Percentiles rank a stretch among this genome's conserved stretches.
Evolutionary conservation across 257 asterid species (phyloP).

Genomic region (Nicotiana benthamiana): DNA sequence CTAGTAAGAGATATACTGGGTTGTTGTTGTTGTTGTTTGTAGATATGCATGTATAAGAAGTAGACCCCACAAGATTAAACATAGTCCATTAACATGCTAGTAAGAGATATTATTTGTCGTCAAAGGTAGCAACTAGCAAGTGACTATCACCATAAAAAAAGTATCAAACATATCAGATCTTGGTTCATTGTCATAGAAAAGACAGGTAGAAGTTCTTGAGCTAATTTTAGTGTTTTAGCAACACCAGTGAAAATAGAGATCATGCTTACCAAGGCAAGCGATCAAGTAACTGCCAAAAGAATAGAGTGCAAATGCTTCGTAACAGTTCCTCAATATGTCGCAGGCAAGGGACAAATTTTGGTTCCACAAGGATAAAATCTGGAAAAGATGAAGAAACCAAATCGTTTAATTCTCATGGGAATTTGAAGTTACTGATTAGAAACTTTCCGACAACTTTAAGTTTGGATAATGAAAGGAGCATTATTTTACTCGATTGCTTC

Average conservation of each 20-base stretch:
- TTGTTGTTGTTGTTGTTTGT: too few species aligned
- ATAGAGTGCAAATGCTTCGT: constrained; percentile 92
- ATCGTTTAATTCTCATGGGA: background rate
- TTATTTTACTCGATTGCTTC: background rate
- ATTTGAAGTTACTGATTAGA: background rate
- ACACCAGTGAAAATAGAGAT: background rate
- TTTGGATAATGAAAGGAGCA: background rate
- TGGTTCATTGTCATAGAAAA: background rate
- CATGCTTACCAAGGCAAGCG: constrained; percentile 82
- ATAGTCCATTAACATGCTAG: background rate
- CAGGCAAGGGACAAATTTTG: constrained; percentile 68
- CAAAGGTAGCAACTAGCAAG: background rate
- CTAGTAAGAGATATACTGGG: too few species aligned
- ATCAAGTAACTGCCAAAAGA: constrained; percentile 94
- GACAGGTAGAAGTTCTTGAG: background rate
- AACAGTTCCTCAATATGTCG: constrained; percentile 86
- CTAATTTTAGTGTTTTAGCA: background rate
- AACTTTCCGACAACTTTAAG: background rate
- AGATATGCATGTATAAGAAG: background rate
- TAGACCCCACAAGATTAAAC: background rate
- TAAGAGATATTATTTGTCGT: background rate
- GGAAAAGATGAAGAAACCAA: constrained; percentile 3
- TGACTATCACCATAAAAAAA: background rate
- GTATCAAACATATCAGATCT: background rate
- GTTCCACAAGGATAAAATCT: constrained; percentile 80